Base-by-base conservation (phyloP, 805 yeast genomes). In the Vanderwaltozyma verrucispora region DNA sequence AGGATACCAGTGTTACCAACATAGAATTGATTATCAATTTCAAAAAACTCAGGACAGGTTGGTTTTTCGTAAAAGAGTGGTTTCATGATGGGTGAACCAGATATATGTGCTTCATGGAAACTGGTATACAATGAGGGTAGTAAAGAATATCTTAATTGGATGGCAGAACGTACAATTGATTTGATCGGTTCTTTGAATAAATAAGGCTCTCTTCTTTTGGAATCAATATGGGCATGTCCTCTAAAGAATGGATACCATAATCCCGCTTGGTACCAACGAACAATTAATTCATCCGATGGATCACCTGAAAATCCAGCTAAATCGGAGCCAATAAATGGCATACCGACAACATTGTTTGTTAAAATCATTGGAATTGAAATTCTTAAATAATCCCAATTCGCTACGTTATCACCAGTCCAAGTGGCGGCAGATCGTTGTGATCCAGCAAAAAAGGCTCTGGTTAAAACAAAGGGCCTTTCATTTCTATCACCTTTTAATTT, bases 371-470 rank as follows among this genome's bases (percentile, higher is more conserved):
- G 96, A 32, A 86, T 71, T 0, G 96, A 84, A 5, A 74, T 69
- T 47, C 71, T 68, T 43, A 92, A 67, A 51, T 86, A 82, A 44
- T 80, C 92, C 98, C 98, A 92, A 47, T 72, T 79, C 3, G 96
- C 85, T 72, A 75, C 80, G 58, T 89, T 92, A 58, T 92, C 99
- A 32, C 99, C 99, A 0, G 96, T 86, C 99, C 98, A 92, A 75
- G 83, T 80, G 0, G 97, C 95, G 0, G 92, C 78, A 0, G 92
- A 69, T 48, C 88, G 70, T 60, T 92, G 97, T 2, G 96, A 84
- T 0, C 98, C 98, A 0, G 96, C 72, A 55, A 70, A 92, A 57
- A 74, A 89, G 0, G 96, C 70, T 44, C 98, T 68, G 0, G 98
- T 86, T 32, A 92, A 67, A 12, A 89, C 63, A 50, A 92, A 92